A percentile compares a stretch with the other conserved stretches of the same genome.
These are phyloP conservation scores for Chenopodium formosanum DNA, from an alignment of 148 eudicot species.

Conservation along the genomic window DNA sequence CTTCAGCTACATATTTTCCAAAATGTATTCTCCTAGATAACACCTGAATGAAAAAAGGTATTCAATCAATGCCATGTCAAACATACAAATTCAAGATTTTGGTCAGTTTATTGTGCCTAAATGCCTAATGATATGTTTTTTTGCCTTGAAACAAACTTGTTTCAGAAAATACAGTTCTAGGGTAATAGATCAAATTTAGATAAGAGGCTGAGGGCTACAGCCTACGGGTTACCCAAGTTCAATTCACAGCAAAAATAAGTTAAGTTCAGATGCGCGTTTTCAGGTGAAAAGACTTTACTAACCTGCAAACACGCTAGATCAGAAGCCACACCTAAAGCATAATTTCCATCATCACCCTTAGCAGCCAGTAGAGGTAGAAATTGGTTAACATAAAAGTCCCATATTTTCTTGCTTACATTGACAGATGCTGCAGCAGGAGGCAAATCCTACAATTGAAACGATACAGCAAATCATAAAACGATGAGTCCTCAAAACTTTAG, in stretches of 20 bases:
- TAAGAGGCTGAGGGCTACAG: no score
- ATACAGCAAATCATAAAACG: neutral
- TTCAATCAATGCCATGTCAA: neutral
- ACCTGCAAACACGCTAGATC: constrained; percentile 92
- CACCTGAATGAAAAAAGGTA: constrained; percentile 42
- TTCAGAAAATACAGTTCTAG: no score
- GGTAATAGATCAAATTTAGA: no score
- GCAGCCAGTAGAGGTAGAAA: constrained; percentile 54
- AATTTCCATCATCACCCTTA: constrained; percentile 80
- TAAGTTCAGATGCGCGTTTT: neutral
- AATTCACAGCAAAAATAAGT: no score
- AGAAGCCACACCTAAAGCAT: constrained; percentile 51
- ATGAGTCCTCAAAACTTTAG: neutral
- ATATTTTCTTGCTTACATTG: constrained; percentile 61
- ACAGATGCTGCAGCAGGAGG: constrained; percentile 54
- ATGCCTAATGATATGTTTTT: no score
- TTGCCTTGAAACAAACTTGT: no score
- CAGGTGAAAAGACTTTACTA: neutral
- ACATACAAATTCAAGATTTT: no score
- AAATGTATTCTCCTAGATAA: constrained; percentile 84
- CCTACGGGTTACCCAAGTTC: no score
- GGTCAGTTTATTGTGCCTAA: no score
- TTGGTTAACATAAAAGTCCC: constrained; percentile 61
- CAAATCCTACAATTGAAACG: constrained; percentile 14
- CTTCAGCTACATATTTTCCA: constrained; percentile 90